Conservation (phyloP, 2,329 filamentous ascomycete genomes). For the Arthroderma sp. region DNA sequence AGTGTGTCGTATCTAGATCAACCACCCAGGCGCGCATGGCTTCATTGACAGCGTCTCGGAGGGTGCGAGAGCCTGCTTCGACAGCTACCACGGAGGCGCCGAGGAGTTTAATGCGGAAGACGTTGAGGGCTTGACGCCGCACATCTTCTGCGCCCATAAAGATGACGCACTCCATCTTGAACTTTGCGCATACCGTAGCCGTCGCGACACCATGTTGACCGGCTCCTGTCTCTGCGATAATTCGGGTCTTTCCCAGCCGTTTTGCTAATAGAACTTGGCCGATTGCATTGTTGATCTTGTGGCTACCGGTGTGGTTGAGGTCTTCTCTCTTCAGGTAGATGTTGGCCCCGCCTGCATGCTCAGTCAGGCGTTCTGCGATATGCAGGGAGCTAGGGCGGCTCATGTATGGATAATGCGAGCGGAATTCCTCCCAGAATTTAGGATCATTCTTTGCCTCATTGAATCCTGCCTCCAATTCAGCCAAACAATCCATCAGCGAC, state of each 20-base stretch:
- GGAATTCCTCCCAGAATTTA: constrained; percentile 92
- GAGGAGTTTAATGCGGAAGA: constrained; percentile 95
- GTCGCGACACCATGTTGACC: constrained; percentile 97
- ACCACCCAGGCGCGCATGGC: constrained; percentile 90
- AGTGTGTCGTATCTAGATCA: constrained; percentile 85
- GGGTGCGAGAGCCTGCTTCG: constrained; percentile 72
- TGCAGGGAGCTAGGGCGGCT: constrained; percentile 86
- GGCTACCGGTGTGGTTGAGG: constrained; percentile 90
- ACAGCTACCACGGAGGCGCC: constrained; percentile 88
- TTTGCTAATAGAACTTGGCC: constrained; percentile 81
- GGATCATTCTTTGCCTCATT: constrained; percentile 75
- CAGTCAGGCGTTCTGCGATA: constrained; percentile 73
- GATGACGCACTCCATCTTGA: constrained; percentile 93
- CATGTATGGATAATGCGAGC: constrained; percentile 95
- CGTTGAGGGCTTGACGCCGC: constrained; percentile 86
- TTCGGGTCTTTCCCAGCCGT: constrained; percentile 83
- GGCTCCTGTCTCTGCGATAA: constrained; percentile 95
- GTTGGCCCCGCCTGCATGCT: constrained; percentile 79
- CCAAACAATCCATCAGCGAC: constrained; percentile 91
- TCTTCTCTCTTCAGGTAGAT: constrained; percentile 98
- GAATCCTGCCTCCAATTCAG: constrained; percentile 83
- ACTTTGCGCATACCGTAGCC: constrained; percentile 93
- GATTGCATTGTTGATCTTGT: constrained; percentile 99
- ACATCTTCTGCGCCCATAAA: constrained; percentile 99
- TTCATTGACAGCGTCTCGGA: constrained; percentile 87